Evolutionary conservation across 441 rosid species (phyloP).

Genomic region (Croton setiger): DNA sequence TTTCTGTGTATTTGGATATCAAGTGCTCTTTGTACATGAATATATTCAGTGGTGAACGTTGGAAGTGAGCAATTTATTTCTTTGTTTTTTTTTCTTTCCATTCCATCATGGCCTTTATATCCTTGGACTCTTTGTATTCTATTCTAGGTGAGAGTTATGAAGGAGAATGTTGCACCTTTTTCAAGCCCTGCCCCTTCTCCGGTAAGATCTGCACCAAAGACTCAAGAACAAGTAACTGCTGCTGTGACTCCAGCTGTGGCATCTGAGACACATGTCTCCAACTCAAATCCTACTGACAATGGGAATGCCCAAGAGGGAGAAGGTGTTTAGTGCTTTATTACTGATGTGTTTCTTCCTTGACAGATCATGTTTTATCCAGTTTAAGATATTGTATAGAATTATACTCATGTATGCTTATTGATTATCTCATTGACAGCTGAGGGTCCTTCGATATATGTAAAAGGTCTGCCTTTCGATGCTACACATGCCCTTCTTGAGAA

Average conservation of each 20-base stretch:
- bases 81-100: not conserved
- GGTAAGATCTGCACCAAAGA: conserved; percentile 44
- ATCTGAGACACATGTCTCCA: conserved; percentile 36
- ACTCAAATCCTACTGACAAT: conserved; percentile 47
- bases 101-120: not conserved
- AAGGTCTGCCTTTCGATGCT: conserved; percentile 66
- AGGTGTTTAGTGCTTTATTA: conserved; percentile 33
- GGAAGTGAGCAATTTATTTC: not conserved
- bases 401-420: conserved; percentile 4
- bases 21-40: not conserved
- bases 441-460: conserved; percentile 74
- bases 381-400: not conserved
- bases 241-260: conserved; percentile 33
- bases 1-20: no score
- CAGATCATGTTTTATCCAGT: not conserved
- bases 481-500: conserved; percentile 55
- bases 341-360: not conserved
- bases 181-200: conserved; percentile 35
- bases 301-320: conserved; percentile 51
- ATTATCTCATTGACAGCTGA: conserved; percentile 39
- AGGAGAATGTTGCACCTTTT: conserved; percentile 44
- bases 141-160: conserved; percentile 57
- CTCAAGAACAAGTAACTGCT: conserved; percentile 45
- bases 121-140: not conserved
- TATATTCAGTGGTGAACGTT: not conserved